Evolutionary conservation across 208 protist species (phyloP).

Genomic region (Crithidia fasciculata): DNA sequence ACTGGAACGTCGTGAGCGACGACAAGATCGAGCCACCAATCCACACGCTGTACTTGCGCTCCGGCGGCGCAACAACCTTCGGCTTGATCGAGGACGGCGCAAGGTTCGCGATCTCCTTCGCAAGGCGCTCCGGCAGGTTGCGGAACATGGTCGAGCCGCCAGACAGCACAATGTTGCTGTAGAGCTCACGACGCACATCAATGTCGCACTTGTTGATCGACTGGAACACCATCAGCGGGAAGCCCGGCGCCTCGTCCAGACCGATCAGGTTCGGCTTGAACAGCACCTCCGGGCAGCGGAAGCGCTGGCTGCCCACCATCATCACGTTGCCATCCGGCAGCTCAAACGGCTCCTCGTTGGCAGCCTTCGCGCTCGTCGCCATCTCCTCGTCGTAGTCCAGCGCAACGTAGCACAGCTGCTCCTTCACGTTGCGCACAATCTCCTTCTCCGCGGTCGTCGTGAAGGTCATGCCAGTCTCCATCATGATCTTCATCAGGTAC

Average conservation of each 20-base stretch:
- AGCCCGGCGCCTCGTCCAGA: constrained; percentile 93
- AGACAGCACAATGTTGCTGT: constrained; percentile 96
- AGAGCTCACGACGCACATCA: constrained; percentile 95
- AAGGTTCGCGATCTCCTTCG: constrained; percentile 95
- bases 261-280: constrained; percentile 97
- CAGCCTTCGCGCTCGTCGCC: constrained; percentile 87
- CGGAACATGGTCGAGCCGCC: constrained; percentile 97
- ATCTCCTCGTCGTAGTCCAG: constrained; percentile 97
- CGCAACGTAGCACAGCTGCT: constrained; percentile 94
- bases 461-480: constrained; percentile 96
- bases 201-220: constrained; percentile 98
- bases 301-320: constrained; percentile 84
- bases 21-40: constrained; percentile 99
- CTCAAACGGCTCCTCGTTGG: constrained; percentile 91
- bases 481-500: constrained; percentile 95
- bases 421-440: constrained; percentile 96
- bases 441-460: constrained; percentile 96
- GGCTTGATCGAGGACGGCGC: constrained; percentile 96
- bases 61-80: constrained; percentile 96
- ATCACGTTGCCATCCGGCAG: constrained; percentile 95
- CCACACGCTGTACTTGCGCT: constrained; percentile 97
- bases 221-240: constrained; percentile 97
- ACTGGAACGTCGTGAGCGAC: constrained; percentile 96
- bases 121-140: constrained; percentile 96
- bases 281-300: constrained; percentile 95